Evolutionary conservation across 2,329 filamentous ascomycete genomes (phyloP).

Genomic region (Fonsecaea nubica): DNA sequence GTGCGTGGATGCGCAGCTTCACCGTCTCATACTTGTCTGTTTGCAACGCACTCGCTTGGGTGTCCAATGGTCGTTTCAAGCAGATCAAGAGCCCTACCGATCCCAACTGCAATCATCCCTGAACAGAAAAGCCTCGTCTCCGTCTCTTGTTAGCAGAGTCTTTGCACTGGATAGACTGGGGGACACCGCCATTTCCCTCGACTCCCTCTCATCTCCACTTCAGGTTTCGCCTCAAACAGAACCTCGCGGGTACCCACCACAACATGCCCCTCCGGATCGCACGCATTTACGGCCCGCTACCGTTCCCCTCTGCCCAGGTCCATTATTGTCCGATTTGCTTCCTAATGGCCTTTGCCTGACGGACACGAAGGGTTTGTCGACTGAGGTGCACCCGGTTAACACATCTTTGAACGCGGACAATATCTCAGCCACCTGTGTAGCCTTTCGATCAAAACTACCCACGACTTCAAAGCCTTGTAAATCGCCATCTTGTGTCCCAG

Average conservation of each 20-base stretch:
- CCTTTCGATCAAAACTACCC: not conserved
- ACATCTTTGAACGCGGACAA: not conserved
- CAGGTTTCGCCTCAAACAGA: slow-evolving; percentile 32
- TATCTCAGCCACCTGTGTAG: not conserved
- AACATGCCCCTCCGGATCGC: slow-evolving; percentile 23
- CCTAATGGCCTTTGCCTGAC: slow-evolving; percentile 23
- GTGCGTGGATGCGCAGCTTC: not conserved
- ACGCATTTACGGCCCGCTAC: slow-evolving; percentile 25
- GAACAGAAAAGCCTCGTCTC: slow-evolving; percentile 18
- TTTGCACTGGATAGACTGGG: not conserved
- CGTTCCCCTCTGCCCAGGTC: slow-evolving; percentile 20
- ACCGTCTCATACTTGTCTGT: not conserved
- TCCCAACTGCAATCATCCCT: slow-evolving; percentile 6
- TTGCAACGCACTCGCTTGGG: not conserved
- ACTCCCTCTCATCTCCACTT: slow-evolving; percentile 22
- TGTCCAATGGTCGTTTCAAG: slow-evolving; percentile 6
- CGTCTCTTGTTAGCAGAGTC: not conserved
- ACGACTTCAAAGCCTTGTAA: slow-evolving; percentile 10
- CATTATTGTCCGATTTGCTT: slow-evolving; percentile 22
- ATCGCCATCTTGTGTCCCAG: not conserved
- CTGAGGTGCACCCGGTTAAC: slow-evolving; percentile 5
- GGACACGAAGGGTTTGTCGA: slow-evolving; percentile 7
- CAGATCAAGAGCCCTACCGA: not conserved
- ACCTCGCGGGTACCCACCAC: slow-evolving; percentile 18
- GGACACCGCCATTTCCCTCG: slow-evolving; percentile 29